These are phyloP conservation scores for Diplotaxis tenuifolia DNA, from an alignment of 345 rosid species.

Conservation along the genomic window DNA sequence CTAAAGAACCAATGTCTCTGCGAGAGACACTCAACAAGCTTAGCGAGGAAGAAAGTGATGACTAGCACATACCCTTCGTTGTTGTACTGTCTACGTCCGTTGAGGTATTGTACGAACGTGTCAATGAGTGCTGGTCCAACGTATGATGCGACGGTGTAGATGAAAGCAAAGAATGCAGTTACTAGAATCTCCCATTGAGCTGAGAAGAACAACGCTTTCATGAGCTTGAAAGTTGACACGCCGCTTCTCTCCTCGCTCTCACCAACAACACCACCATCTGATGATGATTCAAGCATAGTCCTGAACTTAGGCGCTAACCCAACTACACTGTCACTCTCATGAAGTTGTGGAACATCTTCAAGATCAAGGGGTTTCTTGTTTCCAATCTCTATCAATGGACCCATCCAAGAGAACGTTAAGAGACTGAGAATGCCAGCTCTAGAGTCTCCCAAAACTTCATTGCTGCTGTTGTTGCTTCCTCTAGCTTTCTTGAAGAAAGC, in stretches of 20 bases:
- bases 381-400: constrained; percentile 40
- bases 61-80: constrained; percentile 52
- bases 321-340: constrained; percentile 34
- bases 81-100: constrained; percentile 33
- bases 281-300: constrained; percentile 32
- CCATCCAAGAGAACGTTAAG: constrained; percentile 50
- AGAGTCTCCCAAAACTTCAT: constrained; percentile 46
- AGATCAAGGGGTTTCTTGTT: constrained; percentile 42
- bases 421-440: constrained; percentile 43
- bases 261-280: constrained; percentile 25
- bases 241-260: constrained; percentile 21
- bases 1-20: constrained; percentile 54
- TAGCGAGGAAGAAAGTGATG: constrained; percentile 45
- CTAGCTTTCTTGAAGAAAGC: background rate
- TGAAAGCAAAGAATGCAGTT: constrained; percentile 30
- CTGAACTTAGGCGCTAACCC: constrained; percentile 26
- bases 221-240: constrained; percentile 38
- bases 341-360: constrained; percentile 51
- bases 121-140: constrained; percentile 49
- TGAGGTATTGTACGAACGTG: constrained; percentile 52
- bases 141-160: constrained; percentile 37
- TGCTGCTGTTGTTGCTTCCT: background rate
- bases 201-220: constrained; percentile 38
- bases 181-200: constrained; percentile 37
- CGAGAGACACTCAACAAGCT: constrained; percentile 53